A percentile compares a stretch with the other conserved stretches of the same genome.
phyloP scores from a whole-genome alignment of 2,329 filamentous ascomycete species.

The Aureobasidium sp. region DNA sequence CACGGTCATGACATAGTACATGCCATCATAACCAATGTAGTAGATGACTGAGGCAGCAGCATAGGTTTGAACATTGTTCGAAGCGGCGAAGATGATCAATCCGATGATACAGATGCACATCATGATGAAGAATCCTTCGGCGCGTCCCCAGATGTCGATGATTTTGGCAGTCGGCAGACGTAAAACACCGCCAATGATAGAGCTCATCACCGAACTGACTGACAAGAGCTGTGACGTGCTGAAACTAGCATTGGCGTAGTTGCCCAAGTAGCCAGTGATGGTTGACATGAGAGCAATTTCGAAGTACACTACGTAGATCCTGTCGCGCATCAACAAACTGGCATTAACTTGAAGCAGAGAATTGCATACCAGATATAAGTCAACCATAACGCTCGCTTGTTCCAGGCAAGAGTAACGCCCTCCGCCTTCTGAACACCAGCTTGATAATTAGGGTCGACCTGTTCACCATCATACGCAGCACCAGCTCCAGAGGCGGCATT shows the following conservation, averaged over 20 bases:
- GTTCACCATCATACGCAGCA: neutral
- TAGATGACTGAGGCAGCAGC: slow-evolving; percentile 28
- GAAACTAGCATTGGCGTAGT: slow-evolving; percentile 36
- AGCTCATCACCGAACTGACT: slow-evolving; percentile 23
- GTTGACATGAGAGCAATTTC: slow-evolving; percentile 39
- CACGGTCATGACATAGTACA: slow-evolving; percentile 25
- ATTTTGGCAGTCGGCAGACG: slow-evolving; percentile 26
- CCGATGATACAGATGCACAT: slow-evolving; percentile 26
- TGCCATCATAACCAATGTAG: slow-evolving; percentile 28
- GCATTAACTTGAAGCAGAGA: too few species aligned
- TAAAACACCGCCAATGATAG: slow-evolving; percentile 28
- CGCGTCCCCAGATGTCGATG: slow-evolving; percentile 26
- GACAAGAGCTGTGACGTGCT: slow-evolving; percentile 28
- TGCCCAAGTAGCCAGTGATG: slow-evolving; percentile 31
- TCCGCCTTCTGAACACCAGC: slow-evolving; percentile 35
- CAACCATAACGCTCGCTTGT: slow-evolving; percentile 29
- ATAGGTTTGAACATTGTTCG: slow-evolving; percentile 25
- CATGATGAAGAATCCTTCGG: slow-evolving; percentile 26
- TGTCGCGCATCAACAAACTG: slow-evolving; percentile 17
- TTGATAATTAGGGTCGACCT: slow-evolving; percentile 27
- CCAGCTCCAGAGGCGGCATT: slow-evolving; percentile 26
- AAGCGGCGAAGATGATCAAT: slow-evolving; percentile 28
- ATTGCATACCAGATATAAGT: slow-evolving; percentile 31
- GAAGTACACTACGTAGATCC: slow-evolving; percentile 42
- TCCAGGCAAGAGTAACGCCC: slow-evolving; percentile 35